These are phyloP conservation scores for Colletotrichum endophyticum DNA, from an alignment of 2,329 filamentous ascomycete genomes.

Conservation along the genomic window DNA sequence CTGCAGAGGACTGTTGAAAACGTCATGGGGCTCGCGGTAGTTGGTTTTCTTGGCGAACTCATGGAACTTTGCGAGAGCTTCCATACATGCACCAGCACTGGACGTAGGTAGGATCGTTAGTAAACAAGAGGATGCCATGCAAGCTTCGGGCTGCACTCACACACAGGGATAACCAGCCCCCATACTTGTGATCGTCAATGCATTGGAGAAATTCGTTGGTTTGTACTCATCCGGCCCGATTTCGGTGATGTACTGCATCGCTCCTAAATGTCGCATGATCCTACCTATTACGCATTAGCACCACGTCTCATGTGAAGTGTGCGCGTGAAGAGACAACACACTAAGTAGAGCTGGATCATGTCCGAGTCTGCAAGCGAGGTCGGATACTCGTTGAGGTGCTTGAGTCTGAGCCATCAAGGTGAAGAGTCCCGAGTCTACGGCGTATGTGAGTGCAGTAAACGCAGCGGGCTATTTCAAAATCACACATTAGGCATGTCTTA, in stretches of 20 bases:
- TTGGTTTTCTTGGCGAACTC: constrained; percentile 31
- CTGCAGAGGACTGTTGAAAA: constrained; percentile 31
- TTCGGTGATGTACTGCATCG: constrained; percentile 44
- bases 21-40: constrained; percentile 33
- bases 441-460: constrained; percentile 29
- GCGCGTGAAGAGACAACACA: background rate
- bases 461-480: constrained; percentile 22
- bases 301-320: rapidly evolving
- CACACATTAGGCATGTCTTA: rapidly evolving
- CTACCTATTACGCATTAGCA: constrained; percentile 20
- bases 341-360: background rate
- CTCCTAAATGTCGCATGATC: constrained; percentile 39
- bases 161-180: constrained; percentile 35
- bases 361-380: background rate
- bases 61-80: constrained; percentile 25
- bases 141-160: constrained; percentile 7
- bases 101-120: background rate
- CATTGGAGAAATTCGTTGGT: constrained; percentile 40
- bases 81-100: constrained; percentile 24
- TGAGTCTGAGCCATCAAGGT: constrained; percentile 30
- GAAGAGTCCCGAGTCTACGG: constrained; percentile 41
- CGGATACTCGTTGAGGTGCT: background rate
- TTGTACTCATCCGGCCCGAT: constrained; percentile 38
- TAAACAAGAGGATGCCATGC: rapidly evolving
- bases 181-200: constrained; percentile 38